A percentile compares a stretch with the other conserved stretches of the same genome.
Conservation (phyloP, 345 rosid species). For the Aquilaria malaccensis region DNA sequence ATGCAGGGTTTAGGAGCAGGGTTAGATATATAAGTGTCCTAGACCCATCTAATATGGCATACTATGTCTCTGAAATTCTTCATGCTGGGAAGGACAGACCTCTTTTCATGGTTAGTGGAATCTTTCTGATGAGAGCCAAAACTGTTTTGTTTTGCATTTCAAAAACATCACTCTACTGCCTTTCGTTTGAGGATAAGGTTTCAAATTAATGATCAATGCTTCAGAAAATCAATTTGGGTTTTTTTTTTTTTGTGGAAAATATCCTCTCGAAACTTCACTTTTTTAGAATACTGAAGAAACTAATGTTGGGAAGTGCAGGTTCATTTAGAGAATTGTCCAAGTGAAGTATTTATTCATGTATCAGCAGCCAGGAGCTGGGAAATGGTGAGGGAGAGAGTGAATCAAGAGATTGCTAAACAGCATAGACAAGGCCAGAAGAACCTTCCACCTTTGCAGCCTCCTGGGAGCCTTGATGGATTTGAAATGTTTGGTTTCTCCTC, state of each 20-base stretch:
- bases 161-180: no score
- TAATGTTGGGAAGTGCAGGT: constrained; percentile 36
- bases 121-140: background rate
- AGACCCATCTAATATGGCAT: constrained; percentile 72
- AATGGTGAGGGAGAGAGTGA: constrained; percentile 92
- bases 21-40: constrained; percentile 70
- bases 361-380: constrained; percentile 96
- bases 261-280: background rate
- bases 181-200: no score
- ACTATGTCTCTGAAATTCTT: constrained; percentile 85
- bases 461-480: constrained; percentile 94
- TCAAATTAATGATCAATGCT: no score
- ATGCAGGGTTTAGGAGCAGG: constrained; percentile 92
- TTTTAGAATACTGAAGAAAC: background rate
- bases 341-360: constrained; percentile 80
- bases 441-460: constrained; percentile 92
- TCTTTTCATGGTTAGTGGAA: constrained; percentile 64
- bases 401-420: constrained; percentile 82
- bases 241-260: background rate
- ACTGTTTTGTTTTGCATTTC: no score
- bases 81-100: constrained; percentile 68
- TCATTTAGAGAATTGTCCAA: constrained; percentile 61
- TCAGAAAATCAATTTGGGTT: no score
- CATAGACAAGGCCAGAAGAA: constrained; percentile 67
- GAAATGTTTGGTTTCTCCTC: constrained; percentile 97